Percentiles rank a stretch among this genome's conserved stretches.
Evolutionary conservation across 1,284 basidiomycete genomes (phyloP).

Genomic region (Melampsora occidentalis): DNA sequence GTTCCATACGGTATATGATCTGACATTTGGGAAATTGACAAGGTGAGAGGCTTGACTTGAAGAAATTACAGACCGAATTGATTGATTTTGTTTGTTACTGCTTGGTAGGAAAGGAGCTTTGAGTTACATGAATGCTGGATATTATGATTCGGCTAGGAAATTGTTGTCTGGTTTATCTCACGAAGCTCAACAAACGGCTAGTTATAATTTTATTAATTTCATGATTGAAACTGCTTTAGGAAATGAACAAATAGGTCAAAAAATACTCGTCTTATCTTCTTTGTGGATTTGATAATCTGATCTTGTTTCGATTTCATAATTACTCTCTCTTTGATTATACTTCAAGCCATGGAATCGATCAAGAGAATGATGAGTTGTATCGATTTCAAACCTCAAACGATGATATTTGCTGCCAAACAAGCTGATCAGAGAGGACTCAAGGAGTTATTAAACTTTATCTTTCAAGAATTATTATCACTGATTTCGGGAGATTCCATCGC

Average conservation of each 20-base stretch:
- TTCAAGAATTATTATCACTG: conserved; percentile 26
- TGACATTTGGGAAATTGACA: conserved; percentile 35
- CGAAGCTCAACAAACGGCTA: conserved; percentile 25
- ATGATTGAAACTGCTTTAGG: conserved; percentile 42
- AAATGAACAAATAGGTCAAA: conserved; percentile 29
- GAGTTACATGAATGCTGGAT: conserved; percentile 29
- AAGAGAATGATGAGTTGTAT: conserved; percentile 36
- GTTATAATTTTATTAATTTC: conserved; percentile 34
- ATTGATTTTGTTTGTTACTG: too few species aligned
- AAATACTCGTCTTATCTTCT: neutral
- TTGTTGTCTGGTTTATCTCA: conserved; percentile 12
- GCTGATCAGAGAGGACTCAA: conserved; percentile 36
- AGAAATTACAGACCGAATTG: too few species aligned
- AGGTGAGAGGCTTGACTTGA: neutral
- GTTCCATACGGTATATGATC: conserved; percentile 20
- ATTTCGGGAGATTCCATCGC: conserved; percentile 9
- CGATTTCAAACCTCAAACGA: conserved; percentile 42
- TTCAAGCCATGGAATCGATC: conserved; percentile 30
- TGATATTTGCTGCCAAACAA: conserved; percentile 37
- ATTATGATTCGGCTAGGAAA: conserved; percentile 40
- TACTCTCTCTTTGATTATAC: neutral
- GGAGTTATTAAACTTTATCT: conserved; percentile 23
- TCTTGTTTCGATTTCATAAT: neutral
- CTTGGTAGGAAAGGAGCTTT: conserved; percentile 35
- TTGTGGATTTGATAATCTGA: neutral